These are phyloP conservation scores for Colletotrichum magnum DNA, from an alignment of 2,329 filamentous ascomycete genomes.

Conservation along the genomic window DNA sequence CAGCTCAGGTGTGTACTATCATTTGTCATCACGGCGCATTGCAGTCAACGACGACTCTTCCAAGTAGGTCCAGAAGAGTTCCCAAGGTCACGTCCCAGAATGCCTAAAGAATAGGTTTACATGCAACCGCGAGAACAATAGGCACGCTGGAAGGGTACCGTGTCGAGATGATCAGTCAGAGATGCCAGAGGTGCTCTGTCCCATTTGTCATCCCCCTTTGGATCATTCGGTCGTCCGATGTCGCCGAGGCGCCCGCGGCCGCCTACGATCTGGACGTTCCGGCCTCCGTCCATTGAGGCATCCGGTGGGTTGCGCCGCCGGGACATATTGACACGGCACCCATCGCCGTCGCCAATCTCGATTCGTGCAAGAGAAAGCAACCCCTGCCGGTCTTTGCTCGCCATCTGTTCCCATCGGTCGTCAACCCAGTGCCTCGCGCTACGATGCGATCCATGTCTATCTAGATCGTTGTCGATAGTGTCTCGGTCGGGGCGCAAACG, in stretches of 20 bases:
- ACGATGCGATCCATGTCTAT: background rate
- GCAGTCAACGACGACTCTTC: background rate
- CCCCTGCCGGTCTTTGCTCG: no score
- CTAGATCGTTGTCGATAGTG: background rate
- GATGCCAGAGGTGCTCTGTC: background rate
- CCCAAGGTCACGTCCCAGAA: no score
- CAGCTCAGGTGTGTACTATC: background rate
- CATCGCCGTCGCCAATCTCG: background rate
- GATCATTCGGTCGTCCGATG: background rate
- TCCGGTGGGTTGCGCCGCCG: background rate
- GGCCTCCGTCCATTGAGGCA: background rate
- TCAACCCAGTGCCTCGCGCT: background rate
- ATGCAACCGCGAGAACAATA: no score
- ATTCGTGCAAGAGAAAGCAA: no score
- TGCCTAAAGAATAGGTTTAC: no score
- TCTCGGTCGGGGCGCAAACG: background rate
- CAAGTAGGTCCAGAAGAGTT: background rate
- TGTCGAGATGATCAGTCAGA: no score
- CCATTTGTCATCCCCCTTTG: background rate
- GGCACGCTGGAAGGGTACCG: no score
- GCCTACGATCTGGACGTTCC: background rate
- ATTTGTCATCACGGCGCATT: conserved; percentile 8
- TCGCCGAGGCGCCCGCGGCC: conserved; percentile 1
- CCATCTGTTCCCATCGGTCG: no score
- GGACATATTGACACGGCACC: background rate